Evolutionary conservation across 345 rosid species (phyloP), one percentile per base, ranked within the genome.

Genomic region (Moringa oleifera): DNA sequence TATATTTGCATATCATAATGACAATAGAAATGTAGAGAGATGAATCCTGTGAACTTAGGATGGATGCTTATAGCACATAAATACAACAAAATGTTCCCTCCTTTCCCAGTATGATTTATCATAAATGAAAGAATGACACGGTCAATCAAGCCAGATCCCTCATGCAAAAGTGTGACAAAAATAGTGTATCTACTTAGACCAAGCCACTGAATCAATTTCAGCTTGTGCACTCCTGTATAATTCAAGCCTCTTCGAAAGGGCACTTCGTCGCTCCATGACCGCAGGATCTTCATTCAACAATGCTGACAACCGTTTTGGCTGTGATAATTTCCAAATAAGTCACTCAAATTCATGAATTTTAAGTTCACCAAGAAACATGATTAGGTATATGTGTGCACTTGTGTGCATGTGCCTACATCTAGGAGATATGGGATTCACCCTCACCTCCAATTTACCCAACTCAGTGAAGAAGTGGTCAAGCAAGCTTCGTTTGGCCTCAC

Each of bases 241-340:
- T 79, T 95, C 99, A 53, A 95, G 74, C 67, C 97, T 76, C 86
- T 91, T 91, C 0, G 95, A 85, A 21, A 95, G 93, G 49, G 79
- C 87, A 45, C 84, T 62, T 0, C 99, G 81, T 55, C 96, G 92
- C 78, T 95, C 97, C 99, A 95, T 91, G 61, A 95, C 73, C 2
- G 96, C 99, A 0, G 99, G 97, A 70, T 95, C 99, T 74, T 95
- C 99, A 4, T 95, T 95, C 80, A 95, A 73, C 10, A 95, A 61
- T 0, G 95, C 75, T 0, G 99, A 95, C 28, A 95, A 74, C 24
- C 78, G 81, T 76, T 89, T 95, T 84, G 69, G 89, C 99, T 95
- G 85, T 79, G 63, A 57, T 18, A 55, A 18, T 18, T 63, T 18
- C 59, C 25, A 51, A 22, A 56, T 25, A 28, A 33, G 53, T 21